These are phyloP conservation scores for Scheffersomyces parashehatae DNA, from an alignment of 1,139 yeast species.

Conservation along the genomic window DNA sequence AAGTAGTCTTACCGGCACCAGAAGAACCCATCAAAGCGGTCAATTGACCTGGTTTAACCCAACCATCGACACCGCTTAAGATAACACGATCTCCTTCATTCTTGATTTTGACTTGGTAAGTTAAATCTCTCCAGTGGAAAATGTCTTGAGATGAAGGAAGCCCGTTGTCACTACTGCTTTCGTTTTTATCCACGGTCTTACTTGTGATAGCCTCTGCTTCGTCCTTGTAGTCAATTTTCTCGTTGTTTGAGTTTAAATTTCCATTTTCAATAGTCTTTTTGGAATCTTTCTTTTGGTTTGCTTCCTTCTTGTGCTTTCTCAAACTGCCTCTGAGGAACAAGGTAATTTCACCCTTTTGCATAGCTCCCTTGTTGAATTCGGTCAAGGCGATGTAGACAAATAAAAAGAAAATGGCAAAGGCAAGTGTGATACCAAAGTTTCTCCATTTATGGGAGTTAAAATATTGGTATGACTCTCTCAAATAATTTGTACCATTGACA, in stretches of 20 bases:
- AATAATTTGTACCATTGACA: slow-evolving; percentile 62
- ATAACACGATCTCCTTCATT: slow-evolving; percentile 57
- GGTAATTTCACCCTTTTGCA: slow-evolving; percentile 81
- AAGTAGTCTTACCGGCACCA: slow-evolving; percentile 85
- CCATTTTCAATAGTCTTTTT: slow-evolving; percentile 14
- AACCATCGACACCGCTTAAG: slow-evolving; percentile 73
- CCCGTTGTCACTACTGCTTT: slow-evolving; percentile 1
- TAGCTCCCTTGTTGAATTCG: slow-evolving; percentile 70
- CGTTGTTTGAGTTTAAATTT: slow-evolving; percentile 6
- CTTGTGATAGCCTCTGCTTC: slow-evolving; percentile 13
- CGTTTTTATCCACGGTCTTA: slow-evolving; percentile 3
- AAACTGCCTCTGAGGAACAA: slow-evolving; percentile 52
- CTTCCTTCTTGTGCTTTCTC: slow-evolving; percentile 26
- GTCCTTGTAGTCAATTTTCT: slow-evolving; percentile 16
- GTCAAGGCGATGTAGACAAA: slow-evolving; percentile 55
- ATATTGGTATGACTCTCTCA: slow-evolving; percentile 49
- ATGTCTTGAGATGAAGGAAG: slow-evolving; percentile 35
- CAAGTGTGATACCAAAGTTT: slow-evolving; percentile 71
- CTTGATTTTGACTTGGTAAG: slow-evolving; percentile 72
- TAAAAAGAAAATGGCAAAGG: slow-evolving; percentile 56
- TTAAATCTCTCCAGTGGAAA: slow-evolving; percentile 79
- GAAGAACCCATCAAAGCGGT: slow-evolving; percentile 69
- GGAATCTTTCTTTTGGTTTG: slow-evolving; percentile 22
- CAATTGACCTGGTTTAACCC: slow-evolving; percentile 38
- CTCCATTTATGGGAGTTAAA: slow-evolving; percentile 73